phyloP scores from a whole-genome alignment of 2,329 filamentous ascomycete genomes.

The Clonostachys sp. region DNA sequence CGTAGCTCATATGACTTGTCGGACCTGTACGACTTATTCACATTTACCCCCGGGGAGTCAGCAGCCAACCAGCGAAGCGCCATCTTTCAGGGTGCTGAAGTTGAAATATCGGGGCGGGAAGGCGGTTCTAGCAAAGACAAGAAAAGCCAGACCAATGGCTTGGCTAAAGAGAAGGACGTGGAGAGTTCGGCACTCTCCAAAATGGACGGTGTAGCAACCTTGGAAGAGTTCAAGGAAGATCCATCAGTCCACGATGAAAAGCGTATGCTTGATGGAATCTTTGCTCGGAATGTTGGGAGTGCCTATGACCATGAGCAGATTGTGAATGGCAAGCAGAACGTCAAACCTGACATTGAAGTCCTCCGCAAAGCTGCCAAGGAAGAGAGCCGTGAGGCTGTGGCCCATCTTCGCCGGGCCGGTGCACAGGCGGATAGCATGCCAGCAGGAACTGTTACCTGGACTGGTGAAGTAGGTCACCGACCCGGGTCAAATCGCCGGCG shows the following conservation, averaged over 20 bases:
- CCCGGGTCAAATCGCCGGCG: slow-evolving; percentile 48
- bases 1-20: slow-evolving; percentile 85
- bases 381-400: slow-evolving; percentile 73
- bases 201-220: slow-evolving; percentile 56
- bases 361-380: slow-evolving; percentile 78
- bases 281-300: slow-evolving; percentile 83
- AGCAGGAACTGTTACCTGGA: slow-evolving; percentile 90
- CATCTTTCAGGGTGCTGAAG: slow-evolving; percentile 83
- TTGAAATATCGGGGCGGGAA: slow-evolving; percentile 26
- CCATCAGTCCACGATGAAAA: slow-evolving; percentile 55
- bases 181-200: slow-evolving; percentile 29
- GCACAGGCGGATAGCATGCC: slow-evolving; percentile 69
- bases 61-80: slow-evolving; percentile 71
- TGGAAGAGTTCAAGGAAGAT: slow-evolving; percentile 59
- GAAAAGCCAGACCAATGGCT: not conserved
- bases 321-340: slow-evolving; percentile 67
- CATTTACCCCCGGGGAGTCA: slow-evolving; percentile 48
- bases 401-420: slow-evolving; percentile 67
- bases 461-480: slow-evolving; percentile 77
- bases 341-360: slow-evolving; percentile 71
- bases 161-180: slow-evolving; percentile 16
- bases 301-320: slow-evolving; percentile 92
- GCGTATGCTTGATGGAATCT: slow-evolving; percentile 84
- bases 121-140: not conserved
- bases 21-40: slow-evolving; percentile 90